Base-by-base conservation (phyloP, 2,329 filamentous ascomycete genomes). In the Paraconiothyrium sp. region DNA sequence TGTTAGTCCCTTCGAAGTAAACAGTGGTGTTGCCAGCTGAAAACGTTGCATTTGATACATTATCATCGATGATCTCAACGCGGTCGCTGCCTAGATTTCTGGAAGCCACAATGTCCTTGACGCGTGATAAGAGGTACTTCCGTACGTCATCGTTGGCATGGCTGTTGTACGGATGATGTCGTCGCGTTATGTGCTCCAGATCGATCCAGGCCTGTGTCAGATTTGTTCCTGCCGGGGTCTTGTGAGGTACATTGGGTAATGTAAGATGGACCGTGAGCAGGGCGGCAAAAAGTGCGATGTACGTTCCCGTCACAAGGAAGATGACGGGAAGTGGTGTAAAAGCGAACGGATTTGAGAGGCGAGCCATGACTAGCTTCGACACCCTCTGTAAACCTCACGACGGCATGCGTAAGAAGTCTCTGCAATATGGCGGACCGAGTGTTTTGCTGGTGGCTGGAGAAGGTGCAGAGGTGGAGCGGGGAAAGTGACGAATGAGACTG, bases 1-100 rank as follows among this genome's bases (percentile, higher is more conserved):
- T 89, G 72, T 98, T 99, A 64, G 88, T 94, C 35, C 93, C 92
- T 79, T 98, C 94, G 71, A 97, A 97, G 76, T 98, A 97, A 32
- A 92, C 87, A 11, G 82, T 84, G 0, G 76, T 76, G 22, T 79
- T 73, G n/a, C 70, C 77, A 57, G 81, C 80, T 47, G 88, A 88
- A 41, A 85, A 89, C 1, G 93, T 95, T 57, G 92, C 86, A 73
- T 97, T 98, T 35, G 92, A 91, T 44, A 84, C 81, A 50, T 88
- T 82, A 75, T 97, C 94, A 71, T 96, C 89, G 72, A 97, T 93
- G 20, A 97, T 82, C 30, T 90, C 87, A 22, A 89, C 87, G 37
- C 81, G 61, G 20, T 70, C 64, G 35, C 60, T 67, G 44, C 59
- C 62, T 8, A 75, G 63, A 57, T 75, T 60, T 74, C 91, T 93